These are phyloP conservation scores for Podila epigama DNA, from an alignment of 192 early-diverging fungal genomes.

Conservation along the genomic window DNA sequence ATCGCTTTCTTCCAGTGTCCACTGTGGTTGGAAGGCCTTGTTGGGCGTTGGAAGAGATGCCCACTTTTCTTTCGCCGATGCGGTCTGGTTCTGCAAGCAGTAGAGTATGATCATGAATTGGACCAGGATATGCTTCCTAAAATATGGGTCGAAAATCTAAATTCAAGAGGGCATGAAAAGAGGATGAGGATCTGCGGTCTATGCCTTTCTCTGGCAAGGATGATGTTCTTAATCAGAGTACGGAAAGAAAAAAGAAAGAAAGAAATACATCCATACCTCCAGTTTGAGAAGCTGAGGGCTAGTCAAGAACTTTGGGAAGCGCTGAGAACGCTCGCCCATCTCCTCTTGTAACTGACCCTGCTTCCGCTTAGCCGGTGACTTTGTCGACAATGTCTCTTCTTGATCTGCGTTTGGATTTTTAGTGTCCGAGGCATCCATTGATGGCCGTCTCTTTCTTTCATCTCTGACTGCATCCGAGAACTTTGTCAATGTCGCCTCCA, in stretches of 20 bases:
- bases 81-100: slow-evolving; percentile 65
- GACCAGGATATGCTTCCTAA: slow-evolving; percentile 86
- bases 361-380: slow-evolving; percentile 10
- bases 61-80: slow-evolving; percentile 53
- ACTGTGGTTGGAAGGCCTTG: slow-evolving; percentile 61
- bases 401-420: not conserved
- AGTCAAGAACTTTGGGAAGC: slow-evolving; percentile 82
- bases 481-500: slow-evolving; percentile 43
- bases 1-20: slow-evolving; percentile 50
- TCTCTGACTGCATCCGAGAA: slow-evolving; percentile 35
- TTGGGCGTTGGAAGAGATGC: slow-evolving; percentile 58
- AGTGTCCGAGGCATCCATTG: not conserved
- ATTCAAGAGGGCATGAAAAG: slow-evolving; percentile 10
- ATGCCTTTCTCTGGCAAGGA: not conserved
- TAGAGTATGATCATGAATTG: slow-evolving; percentile 90
- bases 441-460: slow-evolving; percentile 12
- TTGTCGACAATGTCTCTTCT: not conserved
- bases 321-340: not conserved
- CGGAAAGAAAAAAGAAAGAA: not conserved
- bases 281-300: slow-evolving; percentile 73
- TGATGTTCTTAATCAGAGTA: not conserved
- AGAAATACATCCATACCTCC: slow-evolving; percentile 59
- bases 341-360: not conserved
- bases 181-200: not conserved
- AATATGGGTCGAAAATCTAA: slow-evolving; percentile 81